Evolutionary conservation across 441 rosid genomes (phyloP), one percentile per base, ranked within the genome.

Genomic region (Brassica balearica): DNA sequence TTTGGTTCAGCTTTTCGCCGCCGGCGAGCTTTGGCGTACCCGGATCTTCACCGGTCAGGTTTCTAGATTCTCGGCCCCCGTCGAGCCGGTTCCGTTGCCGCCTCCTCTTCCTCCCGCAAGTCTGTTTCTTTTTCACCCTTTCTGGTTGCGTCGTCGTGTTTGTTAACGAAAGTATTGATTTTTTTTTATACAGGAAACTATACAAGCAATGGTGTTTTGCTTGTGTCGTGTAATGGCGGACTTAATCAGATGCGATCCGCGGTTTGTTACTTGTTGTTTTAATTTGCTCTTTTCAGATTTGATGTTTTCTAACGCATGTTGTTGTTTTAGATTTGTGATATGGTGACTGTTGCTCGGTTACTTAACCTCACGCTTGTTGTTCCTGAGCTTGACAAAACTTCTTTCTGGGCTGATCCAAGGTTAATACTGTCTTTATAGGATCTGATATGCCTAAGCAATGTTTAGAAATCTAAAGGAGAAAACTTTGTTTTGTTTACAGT

Each of bases 211-310:
- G 98, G 98, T 48, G 89, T 86, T 83, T 88, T 96, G 53, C 83
- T 76, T 75, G 96, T 94, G 53, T 96, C 99, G 7, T 96, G 98
- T 85, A 96, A 96, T 75, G 99, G 99, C 15, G 99, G 99, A 68
- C 78, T 94, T 82, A 96, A 96, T 88, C 99, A 96, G 88, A 96
- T 96, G 99, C 98, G 99, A 83, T 91, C 99, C 43, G 99, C 97
- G 84, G 99, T 67, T 56, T 93, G 97, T 84, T 2, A 70, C 78
- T 77, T 78, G 78, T n/a, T 55, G 78, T 11, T 55, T 9, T 74
- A 70, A 41, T 71, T 34, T 74, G 8, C 8, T 6, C 1, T 51
- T 51, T 59, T 53, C 72, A 67, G 48, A 62, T 69, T 66, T 15
- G 64, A 51, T 34, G 58, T 65, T 27, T 48, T 48, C 5, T 12